Evolutionary conservation across 306 rosid genomes (phyloP).

Genomic region (Mimosa bimucronata): DNA sequence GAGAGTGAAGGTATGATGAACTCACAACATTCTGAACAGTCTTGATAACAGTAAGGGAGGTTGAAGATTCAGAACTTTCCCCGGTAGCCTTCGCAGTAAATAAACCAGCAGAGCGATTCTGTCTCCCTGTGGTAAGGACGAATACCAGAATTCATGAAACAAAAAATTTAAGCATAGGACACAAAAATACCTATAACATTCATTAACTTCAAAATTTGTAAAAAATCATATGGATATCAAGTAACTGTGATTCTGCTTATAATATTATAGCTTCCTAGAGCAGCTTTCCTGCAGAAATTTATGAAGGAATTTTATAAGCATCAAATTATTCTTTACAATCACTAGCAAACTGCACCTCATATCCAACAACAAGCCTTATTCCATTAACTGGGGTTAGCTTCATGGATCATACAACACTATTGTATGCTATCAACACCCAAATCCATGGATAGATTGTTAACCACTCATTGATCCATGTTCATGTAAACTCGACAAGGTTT

Average conservation of each 20-base stretch:
- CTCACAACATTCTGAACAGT: slow-evolving; percentile 73
- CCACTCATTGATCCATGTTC: too few relatives aligned
- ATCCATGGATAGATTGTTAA: too few relatives aligned
- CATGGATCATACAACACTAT: too few relatives aligned
- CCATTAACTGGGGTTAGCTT: too few relatives aligned
- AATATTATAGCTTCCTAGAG: slow-evolving; percentile 4
- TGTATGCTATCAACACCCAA: too few relatives aligned
- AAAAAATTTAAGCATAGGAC: not conserved
- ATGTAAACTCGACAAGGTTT: too few relatives aligned
- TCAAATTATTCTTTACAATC: not conserved
- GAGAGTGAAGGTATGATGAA: slow-evolving; percentile 1
- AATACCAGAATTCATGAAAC: slow-evolving; percentile 2
- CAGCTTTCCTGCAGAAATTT: slow-evolving; percentile 1
- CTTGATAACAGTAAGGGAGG: slow-evolving; percentile 64
- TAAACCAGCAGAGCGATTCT: slow-evolving; percentile 18
- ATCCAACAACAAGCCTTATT: not conserved
- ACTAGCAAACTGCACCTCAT: not conserved
- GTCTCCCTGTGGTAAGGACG: slow-evolving; percentile 52
- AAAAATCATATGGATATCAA: slow-evolving; percentile 27
- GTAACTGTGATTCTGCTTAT: not conserved
- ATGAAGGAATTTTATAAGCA: not conserved
- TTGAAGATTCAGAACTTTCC: slow-evolving; percentile 77
- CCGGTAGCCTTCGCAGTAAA: slow-evolving; percentile 70
- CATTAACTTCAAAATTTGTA: slow-evolving; percentile 1
- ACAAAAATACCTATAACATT: not conserved